A percentile compares a stretch with the other conserved stretches of the same genome.
phyloP scores from a whole-genome alignment of 495 filamentous ascomycete species.

The Talaromyces borbonicus region DNA sequence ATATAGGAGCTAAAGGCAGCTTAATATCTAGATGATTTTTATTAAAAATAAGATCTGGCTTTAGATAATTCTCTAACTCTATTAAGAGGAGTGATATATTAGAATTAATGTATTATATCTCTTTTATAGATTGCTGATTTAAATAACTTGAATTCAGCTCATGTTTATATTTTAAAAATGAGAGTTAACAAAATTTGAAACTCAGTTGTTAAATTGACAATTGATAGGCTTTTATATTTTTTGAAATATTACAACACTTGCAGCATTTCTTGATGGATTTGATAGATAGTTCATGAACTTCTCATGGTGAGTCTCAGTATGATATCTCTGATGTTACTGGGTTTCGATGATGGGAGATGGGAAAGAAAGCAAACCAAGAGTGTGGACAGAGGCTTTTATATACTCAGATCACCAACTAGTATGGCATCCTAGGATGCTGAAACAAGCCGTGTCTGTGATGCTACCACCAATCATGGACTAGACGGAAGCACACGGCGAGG shows the following conservation, averaged over 20 bases:
- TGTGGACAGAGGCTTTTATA: neutral
- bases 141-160: neutral
- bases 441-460: neutral
- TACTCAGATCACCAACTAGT: neutral
- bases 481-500: slow-evolving; percentile 1
- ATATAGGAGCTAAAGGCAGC: neutral
- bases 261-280: neutral
- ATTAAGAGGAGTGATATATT: neutral
- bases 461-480: slow-evolving; percentile 5
- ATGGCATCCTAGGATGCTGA: neutral
- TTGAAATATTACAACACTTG: neutral
- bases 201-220: neutral
- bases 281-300: neutral
- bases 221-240: neutral
- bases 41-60: neutral
- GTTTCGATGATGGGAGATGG: neutral
- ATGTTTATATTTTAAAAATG: neutral
- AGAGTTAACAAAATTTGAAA: neutral
- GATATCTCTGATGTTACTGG: neutral
- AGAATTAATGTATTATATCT: neutral
- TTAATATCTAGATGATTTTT: neutral
- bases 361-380: neutral
- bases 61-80: neutral
- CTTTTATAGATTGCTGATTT: neutral
- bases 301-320: neutral